A percentile compares a stretch with the other conserved stretches of the same genome.
phyloP scores from a whole-genome alignment of 768 basidiomycete species.

The Macrolepiota fuliginosa region DNA sequence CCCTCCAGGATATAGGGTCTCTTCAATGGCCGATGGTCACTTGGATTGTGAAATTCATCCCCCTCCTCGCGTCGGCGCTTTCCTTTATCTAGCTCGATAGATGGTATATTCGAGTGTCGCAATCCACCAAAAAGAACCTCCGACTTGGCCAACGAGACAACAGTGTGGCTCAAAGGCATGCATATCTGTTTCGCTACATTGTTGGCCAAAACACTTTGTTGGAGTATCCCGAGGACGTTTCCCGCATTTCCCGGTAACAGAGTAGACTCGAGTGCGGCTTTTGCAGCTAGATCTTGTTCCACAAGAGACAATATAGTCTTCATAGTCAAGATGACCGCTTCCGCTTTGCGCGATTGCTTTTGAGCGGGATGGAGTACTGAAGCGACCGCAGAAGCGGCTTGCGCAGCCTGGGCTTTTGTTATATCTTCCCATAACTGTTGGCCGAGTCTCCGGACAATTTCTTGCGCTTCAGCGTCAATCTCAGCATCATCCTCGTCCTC shows the following conservation, averaged over 20 bases:
- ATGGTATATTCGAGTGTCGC: conserved; percentile 60
- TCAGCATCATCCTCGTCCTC: conserved; percentile 61
- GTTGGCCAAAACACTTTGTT: conserved; percentile 43
- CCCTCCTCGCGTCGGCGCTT: conserved; percentile 71
- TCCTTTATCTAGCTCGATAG: conserved; percentile 64
- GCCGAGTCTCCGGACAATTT: conserved; percentile 70
- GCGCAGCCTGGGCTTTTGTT: conserved; percentile 53
- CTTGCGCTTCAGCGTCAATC: conserved; percentile 69
- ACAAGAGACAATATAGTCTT: conserved; percentile 57
- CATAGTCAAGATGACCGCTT: conserved; percentile 64
- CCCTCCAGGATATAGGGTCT: conserved; percentile 42
- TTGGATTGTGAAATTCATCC: conserved; percentile 25
- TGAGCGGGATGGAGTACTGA: conserved; percentile 6
- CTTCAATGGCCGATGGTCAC: conserved; percentile 34
- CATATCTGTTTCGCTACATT: conserved; percentile 52
- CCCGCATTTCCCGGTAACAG: conserved; percentile 45
- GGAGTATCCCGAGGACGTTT: conserved; percentile 57
- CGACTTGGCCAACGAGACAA: conserved; percentile 67
- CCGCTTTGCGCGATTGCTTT: conserved; percentile 40
- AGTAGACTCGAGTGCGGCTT: conserved; percentile 48
- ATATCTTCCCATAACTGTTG: conserved; percentile 80
- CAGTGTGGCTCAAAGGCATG: conserved; percentile 52
- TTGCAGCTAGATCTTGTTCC: conserved; percentile 54
- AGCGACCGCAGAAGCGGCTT: conserved; percentile 20
- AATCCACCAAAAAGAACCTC: conserved; percentile 63